Base-by-base conservation (phyloP, 2,329 filamentous ascomycete genomes). In the Fusarium staphyleae region DNA sequence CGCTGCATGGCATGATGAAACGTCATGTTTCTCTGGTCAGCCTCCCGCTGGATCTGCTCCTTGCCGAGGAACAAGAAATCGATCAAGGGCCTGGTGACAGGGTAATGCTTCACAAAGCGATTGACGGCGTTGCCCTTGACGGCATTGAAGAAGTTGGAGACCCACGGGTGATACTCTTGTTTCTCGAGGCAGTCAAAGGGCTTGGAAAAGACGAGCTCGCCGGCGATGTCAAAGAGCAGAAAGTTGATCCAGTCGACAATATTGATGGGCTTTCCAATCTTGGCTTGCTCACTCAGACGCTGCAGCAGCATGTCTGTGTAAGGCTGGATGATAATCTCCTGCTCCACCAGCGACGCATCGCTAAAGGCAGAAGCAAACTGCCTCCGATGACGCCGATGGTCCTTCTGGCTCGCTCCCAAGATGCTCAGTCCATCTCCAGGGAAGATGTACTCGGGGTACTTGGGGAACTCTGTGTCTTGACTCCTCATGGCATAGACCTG, bases 211-310 rank as follows among this genome's bases (percentile, higher is more conserved):
- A 52, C 55, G 5, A 69, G 52, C 29, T 68, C 62, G 22, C 46
- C 39, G 6, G 69, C 45, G 7, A 55, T 44, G 30, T 70, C 69
- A 32, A 70, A 70, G 0, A 68, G 68, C 3, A 62, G 52, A 28
- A 52, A 67, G 32, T 65, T 66, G 53, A 65, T 68, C 69, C 63
- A 71, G n/a, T n/a, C n/a, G n/a, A n/a, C n/a, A n/a, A n/a, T n/a
- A n/a, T n/a, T n/a, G n/a, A n/a, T n/a, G n/a, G n/a, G n/a, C n/a
- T n/a, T n/a, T n/a, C n/a, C n/a, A n/a, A n/a, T n/a, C n/a, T n/a
- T n/a, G n/a, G 22, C 41, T 4, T 40, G n/a, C 19, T 41, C 43
- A 3, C 19, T 22, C n/a, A 52, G 33, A 15, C 43, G 48, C n/a
- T 40, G 11, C 15, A 52, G 28, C 9, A 52, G 39, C 12, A 52